phyloP scores from a whole-genome alignment of 2,329 filamentous ascomycete genomes.

The Mollisiaceae sp. region DNA sequence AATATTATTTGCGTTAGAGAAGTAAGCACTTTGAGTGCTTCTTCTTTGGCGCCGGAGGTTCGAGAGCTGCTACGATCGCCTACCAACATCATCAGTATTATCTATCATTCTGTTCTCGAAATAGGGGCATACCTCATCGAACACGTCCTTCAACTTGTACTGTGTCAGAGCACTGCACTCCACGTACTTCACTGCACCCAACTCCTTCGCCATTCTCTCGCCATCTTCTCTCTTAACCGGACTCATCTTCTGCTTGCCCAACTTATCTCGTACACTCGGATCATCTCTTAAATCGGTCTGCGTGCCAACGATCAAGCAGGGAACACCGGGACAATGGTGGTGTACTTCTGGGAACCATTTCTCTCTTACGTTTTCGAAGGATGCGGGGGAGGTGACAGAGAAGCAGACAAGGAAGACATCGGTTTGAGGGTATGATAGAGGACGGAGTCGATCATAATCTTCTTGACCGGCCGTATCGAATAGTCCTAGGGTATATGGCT shows the following conservation, averaged over 20 bases:
- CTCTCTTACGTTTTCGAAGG: slow-evolving; percentile 98
- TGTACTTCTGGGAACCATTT: slow-evolving; percentile 99
- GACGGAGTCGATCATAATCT: slow-evolving; percentile 97
- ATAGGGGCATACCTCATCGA: slow-evolving; percentile 80
- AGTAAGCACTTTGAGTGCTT: slow-evolving; percentile 72
- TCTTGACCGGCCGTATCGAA: slow-evolving; percentile 99
- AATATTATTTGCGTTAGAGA: slow-evolving; percentile 52
- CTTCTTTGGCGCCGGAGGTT: slow-evolving; percentile 85
- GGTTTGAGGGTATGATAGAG: slow-evolving; percentile 96
- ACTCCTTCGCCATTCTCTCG: slow-evolving; percentile 93
- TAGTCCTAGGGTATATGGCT: slow-evolving; percentile 94
- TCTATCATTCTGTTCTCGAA: not conserved
- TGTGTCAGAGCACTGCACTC: slow-evolving; percentile 98
- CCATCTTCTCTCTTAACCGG: slow-evolving; percentile 92
- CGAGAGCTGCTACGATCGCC: slow-evolving; percentile 95
- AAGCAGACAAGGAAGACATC: slow-evolving; percentile 99
- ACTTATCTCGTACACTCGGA: slow-evolving; percentile 83
- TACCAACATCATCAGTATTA: slow-evolving; percentile 44
- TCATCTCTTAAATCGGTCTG: slow-evolving; percentile 97
- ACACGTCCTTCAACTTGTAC: slow-evolving; percentile 98
- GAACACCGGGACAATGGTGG: slow-evolving; percentile 97
- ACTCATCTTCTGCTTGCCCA: slow-evolving; percentile 93
- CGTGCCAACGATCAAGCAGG: slow-evolving; percentile 96
- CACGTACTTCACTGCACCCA: slow-evolving; percentile 98
- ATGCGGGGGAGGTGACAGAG: slow-evolving; percentile 94